Conservation (phyloP, 495 filamentous ascomycete genomes). For the Penicillium coprophilum region DNA sequence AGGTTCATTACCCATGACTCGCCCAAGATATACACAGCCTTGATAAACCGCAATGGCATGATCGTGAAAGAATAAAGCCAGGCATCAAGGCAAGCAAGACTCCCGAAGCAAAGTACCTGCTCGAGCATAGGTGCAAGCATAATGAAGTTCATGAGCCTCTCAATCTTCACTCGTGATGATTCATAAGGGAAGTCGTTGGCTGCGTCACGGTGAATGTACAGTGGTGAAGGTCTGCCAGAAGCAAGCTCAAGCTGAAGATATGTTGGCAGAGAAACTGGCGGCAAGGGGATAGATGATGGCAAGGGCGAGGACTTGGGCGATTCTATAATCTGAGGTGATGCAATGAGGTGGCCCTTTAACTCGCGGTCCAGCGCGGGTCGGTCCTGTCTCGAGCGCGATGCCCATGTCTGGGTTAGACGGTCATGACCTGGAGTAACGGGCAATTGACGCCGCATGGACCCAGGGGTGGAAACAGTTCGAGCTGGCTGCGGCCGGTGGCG, state of each 20-base stretch:
- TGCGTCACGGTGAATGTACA: conserved; percentile 79
- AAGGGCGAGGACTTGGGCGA: conserved; percentile 61
- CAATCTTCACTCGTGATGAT: conserved; percentile 92
- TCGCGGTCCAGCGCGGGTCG: conserved; percentile 44
- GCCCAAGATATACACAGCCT: conserved; percentile 72
- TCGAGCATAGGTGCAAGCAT: conserved; percentile 81
- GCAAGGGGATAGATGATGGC: conserved; percentile 70
- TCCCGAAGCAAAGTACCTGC: conserved; percentile 80
- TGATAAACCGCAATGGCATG: conserved; percentile 83
- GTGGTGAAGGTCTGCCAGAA: conserved; percentile 73
- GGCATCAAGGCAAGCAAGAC: conserved; percentile 88
- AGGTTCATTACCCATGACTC: conserved; percentile 70
- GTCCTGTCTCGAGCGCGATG: conserved; percentile 39
- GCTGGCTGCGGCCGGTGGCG: conserved; percentile 36
- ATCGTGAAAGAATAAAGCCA: conserved; percentile 98
- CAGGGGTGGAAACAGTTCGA: conserved; percentile 42
- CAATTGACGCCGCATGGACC: conserved; percentile 27
- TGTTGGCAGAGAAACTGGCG: conserved; percentile 82
- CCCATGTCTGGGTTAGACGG: conserved; percentile 41
- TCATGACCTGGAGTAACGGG: conserved; percentile 27
- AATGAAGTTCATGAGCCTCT: conserved; percentile 88
- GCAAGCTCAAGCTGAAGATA: conserved; percentile 87
- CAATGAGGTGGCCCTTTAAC: conserved; percentile 29
- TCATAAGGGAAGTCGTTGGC: conserved; percentile 85
- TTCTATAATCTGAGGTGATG: conserved; percentile 34